These are phyloP conservation scores for Meyerozyma elateridarum DNA, from an alignment of 1,139 yeast genomes.

Conservation along the genomic window DNA sequence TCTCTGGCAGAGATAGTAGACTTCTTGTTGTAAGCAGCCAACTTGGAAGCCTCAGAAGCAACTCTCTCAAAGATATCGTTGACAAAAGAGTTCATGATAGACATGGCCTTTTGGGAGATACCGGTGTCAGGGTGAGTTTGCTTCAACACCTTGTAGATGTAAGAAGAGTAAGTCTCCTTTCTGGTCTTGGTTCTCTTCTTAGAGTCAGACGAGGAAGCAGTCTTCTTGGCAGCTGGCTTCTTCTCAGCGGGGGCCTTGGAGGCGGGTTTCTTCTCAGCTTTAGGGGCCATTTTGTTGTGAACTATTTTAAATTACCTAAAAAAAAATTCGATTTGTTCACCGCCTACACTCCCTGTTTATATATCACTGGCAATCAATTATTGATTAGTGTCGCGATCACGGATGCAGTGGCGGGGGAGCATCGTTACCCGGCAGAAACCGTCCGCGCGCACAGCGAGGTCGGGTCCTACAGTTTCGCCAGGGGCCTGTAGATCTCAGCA, in stretches of 20 bases:
- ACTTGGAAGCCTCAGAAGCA: constrained; percentile 97
- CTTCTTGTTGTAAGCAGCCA: constrained; percentile 99
- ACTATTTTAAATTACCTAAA: constrained; percentile 12
- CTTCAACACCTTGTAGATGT: constrained; percentile 96
- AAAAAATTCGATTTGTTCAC: constrained; percentile 9
- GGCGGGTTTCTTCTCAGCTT: constrained; percentile 98
- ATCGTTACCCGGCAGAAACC: constrained; percentile 1
- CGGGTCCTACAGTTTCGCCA: constrained; percentile 7
- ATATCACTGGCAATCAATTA: not conserved
- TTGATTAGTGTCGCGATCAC: constrained; percentile 2
- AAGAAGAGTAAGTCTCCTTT: constrained; percentile 98
- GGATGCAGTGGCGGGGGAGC: constrained; percentile 4
- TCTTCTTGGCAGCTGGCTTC: constrained; percentile 95
- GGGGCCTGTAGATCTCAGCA: constrained; percentile 8
- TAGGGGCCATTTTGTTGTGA: constrained; percentile 75
- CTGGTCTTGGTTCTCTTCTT: constrained; percentile 97
- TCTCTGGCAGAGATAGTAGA: constrained; percentile 99
- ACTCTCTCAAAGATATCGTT: constrained; percentile 94
- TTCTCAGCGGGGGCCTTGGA: constrained; percentile 98
- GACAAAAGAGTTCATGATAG: constrained; percentile 97
- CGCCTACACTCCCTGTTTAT: constrained; percentile 3
- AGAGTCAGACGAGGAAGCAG: constrained; percentile 70
- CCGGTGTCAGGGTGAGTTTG: constrained; percentile 99
- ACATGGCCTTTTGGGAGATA: constrained; percentile 99
- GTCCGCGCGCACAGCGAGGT: constrained; percentile 1